phyloP scores from a whole-genome alignment of 257 asterid species.

The Echium plantagineum region DNA sequence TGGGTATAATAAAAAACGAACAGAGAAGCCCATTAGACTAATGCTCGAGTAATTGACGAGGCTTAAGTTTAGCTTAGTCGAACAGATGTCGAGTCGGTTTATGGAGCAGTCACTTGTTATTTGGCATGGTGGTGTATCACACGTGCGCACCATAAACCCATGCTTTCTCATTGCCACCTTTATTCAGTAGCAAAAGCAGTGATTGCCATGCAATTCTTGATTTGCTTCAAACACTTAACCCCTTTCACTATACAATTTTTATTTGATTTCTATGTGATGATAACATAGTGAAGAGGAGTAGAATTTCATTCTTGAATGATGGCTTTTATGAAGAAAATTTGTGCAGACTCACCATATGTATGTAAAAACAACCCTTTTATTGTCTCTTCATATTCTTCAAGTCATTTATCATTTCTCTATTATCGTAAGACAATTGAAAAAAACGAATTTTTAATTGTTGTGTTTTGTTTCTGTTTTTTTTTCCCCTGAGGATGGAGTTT shows the following conservation, averaged over 20 bases:
- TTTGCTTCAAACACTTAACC: not conserved
- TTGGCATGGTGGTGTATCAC: not conserved
- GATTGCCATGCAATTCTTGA: not conserved
- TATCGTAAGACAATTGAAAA: not conserved
- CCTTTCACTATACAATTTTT: not conserved
- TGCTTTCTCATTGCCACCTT: not conserved
- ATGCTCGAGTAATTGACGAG: no score
- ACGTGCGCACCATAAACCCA: not conserved
- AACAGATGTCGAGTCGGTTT: no score
- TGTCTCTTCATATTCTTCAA: not conserved
- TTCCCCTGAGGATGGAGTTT: no score
- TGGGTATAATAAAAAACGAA: no score
- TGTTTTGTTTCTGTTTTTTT: no score
- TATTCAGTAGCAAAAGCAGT: not conserved
- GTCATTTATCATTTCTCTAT: not conserved
- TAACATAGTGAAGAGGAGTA: no score
- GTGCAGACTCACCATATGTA: conserved; percentile 43
- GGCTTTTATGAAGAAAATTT: conserved; percentile 30
- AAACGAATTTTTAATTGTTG: no score
- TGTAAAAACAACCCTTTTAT: conserved; percentile 5
- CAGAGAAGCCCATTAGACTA: no score
- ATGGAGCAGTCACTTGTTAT: no score
- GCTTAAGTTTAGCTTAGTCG: no score
- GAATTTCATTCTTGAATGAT: conserved; percentile 1
- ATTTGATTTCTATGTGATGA: no score